phyloP scores from a whole-genome alignment of 1,139 yeast species.

The Saccharomycopsis hybrid region DNA sequence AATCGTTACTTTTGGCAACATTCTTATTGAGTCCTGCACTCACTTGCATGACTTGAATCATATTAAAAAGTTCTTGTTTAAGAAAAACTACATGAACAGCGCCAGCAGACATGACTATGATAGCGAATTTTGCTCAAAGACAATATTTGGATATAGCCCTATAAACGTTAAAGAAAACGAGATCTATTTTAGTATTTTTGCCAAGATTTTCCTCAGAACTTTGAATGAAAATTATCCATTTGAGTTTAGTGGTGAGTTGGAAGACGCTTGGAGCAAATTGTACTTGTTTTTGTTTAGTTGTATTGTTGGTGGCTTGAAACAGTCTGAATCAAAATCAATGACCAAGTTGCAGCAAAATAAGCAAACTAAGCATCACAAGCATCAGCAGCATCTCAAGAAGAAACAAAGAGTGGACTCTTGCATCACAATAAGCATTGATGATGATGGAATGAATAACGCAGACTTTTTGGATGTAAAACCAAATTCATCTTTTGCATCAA shows the following conservation, averaged over 20 bases:
- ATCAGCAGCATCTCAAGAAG: not conserved
- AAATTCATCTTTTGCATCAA: too few relatives aligned
- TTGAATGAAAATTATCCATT: conserved; percentile 19
- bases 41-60: conserved; percentile 1
- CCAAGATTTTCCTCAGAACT: conserved; percentile 20
- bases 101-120: conserved; percentile 1
- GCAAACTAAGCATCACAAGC: not conserved
- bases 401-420: conserved; percentile 1
- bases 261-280: conserved; percentile 18
- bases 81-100: conserved; percentile 9
- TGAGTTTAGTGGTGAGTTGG: conserved; percentile 15
- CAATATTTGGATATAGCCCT: conserved; percentile 14
- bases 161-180: conserved; percentile 16
- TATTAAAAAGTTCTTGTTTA: conserved; percentile 12
- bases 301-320: conserved; percentile 19
- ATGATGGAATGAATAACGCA: not conserved
- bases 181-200: conserved; percentile 18
- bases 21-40: conserved; percentile 9
- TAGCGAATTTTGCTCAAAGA: conserved; percentile 11
- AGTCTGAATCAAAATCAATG: not conserved
- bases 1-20: conserved; percentile 16
- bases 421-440: conserved; percentile 7
- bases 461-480: too few relatives aligned
- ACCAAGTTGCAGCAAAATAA: too few relatives aligned
- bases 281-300: conserved; percentile 19